Base-by-base conservation (phyloP, 495 filamentous ascomycete genomes). In the Penicillium longicatenatum region DNA sequence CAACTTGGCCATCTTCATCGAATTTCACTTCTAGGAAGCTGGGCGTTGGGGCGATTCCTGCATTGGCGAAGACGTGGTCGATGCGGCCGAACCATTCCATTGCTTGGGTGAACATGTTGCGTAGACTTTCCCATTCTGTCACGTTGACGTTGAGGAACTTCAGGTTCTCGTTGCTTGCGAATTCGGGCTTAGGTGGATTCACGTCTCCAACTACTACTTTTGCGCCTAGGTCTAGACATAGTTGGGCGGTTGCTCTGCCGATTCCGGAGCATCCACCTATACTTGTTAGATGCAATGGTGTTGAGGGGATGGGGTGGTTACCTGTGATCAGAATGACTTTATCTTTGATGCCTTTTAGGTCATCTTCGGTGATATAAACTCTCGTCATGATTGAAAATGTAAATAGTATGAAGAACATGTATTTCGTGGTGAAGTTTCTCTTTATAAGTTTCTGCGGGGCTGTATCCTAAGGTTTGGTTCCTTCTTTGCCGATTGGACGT, bases 261-360 rank as follows among this genome's bases (percentile, higher is more conserved):
- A 84, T 84, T 21, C 81, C 81, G 12, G 78, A 79, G 1, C 73
- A 73, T 33, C 75, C 75, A 45, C 81, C 81, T 84, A 50, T 19
- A 4, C 14, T 16, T 6, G 21, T 46, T 29, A 46, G 3, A 11
- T 46, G 26, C 4, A 35, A 14, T 35, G 31, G 4, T 11, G 6
- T 29, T 31, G 4, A 19, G 20, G 17, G 8, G 7, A 20, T 52
- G 4, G 16, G 7, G 7, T 50, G 3, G 16, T 59, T 6, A 83
- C 79, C 79, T 42, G 81, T 82, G 35, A 83, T 73, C 46, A 82
- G 58, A 11, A 82, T 65, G 7, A 79, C 71, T 57, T 81, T 73
- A 41, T 70, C 74, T 46, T 73, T 76, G 50, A 83, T 46, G 11
- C 29, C 37, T 10, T 14, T 19, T 6, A 66, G 24, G 4, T 52